phyloP scores from a whole-genome alignment of 768 basidiomycete genomes.

The Psilocybe sp. region DNA sequence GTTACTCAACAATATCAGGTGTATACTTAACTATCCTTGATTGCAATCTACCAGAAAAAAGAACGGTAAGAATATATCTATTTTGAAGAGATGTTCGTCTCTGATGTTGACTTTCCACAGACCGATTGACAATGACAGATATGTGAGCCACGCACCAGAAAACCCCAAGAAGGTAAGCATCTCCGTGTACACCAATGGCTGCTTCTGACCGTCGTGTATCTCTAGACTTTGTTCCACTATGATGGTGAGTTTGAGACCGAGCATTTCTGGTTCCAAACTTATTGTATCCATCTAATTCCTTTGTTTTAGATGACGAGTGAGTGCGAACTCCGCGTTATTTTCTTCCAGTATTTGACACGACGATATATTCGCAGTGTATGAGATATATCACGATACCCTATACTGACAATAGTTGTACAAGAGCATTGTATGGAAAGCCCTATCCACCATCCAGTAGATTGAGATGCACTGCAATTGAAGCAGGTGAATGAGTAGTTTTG shows the following conservation, averaged over 20 bases:
- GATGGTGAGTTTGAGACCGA: constrained; percentile 50
- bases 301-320: constrained; percentile 56
- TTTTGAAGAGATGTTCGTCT: not conserved
- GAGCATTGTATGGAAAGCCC: no score
- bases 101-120: constrained; percentile 33
- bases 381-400: constrained; percentile 8
- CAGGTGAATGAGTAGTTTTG: no score
- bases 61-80: constrained; percentile 17
- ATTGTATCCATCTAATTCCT: constrained; percentile 4
- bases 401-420: no score
- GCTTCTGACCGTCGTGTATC: constrained; percentile 3
- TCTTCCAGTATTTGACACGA: not conserved
- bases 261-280: not conserved
- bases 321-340: constrained; percentile 21
- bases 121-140: constrained; percentile 82
- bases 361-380: constrained; percentile 31
- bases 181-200: constrained; percentile 3
- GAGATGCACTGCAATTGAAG: no score
- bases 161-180: constrained; percentile 80
- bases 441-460: no score
- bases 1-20: not conserved
- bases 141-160: constrained; percentile 72
- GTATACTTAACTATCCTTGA: not conserved
- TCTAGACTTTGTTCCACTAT: constrained; percentile 76
- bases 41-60: constrained; percentile 29